Conservation (phyloP, 768 basidiomycete genomes). For the Peribolospora kevripleyi region DNA sequence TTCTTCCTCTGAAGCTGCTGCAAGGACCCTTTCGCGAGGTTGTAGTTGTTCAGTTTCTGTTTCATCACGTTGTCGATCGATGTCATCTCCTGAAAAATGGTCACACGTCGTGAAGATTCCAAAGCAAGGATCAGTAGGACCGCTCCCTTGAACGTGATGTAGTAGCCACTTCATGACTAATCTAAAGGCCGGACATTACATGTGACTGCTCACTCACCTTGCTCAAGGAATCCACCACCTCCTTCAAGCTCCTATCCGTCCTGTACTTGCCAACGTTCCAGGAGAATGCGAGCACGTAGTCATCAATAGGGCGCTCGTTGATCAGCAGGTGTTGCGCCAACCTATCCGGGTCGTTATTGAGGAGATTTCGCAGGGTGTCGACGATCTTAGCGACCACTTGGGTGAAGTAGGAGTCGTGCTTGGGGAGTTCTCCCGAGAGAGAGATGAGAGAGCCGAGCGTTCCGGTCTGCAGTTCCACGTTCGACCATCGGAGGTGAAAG, state of each 20-base stretch:
- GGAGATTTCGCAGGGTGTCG: conserved; percentile 69
- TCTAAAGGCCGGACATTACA: background rate
- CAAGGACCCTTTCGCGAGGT: conserved; percentile 74
- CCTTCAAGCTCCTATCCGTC: conserved; percentile 43
- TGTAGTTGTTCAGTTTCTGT: conserved; percentile 70
- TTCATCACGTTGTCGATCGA: conserved; percentile 90
- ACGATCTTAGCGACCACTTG: conserved; percentile 71
- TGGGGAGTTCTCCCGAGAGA: conserved; percentile 77
- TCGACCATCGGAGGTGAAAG: no score
- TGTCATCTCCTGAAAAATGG: conserved; percentile 48
- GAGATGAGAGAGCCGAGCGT: conserved; percentile 71
- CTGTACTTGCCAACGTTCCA: conserved; percentile 91
- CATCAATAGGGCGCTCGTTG: conserved; percentile 53
- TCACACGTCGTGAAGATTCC: background rate
- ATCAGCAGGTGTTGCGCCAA: conserved; percentile 42
- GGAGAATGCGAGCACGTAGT: conserved; percentile 54
- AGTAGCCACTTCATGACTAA: no score
- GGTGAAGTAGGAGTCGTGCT: conserved; percentile 72
- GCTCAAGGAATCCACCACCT: conserved; percentile 60
- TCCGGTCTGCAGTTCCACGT: conserved; percentile 38
- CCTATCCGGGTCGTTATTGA: conserved; percentile 46
- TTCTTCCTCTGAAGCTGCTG: conserved; percentile 84
- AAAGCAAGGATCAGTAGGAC: background rate
- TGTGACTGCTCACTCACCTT: conserved; percentile 32
- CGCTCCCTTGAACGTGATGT: background rate